Percentiles rank a stretch among this genome's conserved stretches.
Evolutionary conservation across 371 early-diverging fungal species (phyloP).

Genomic region (Syncephalastrum sp.): DNA sequence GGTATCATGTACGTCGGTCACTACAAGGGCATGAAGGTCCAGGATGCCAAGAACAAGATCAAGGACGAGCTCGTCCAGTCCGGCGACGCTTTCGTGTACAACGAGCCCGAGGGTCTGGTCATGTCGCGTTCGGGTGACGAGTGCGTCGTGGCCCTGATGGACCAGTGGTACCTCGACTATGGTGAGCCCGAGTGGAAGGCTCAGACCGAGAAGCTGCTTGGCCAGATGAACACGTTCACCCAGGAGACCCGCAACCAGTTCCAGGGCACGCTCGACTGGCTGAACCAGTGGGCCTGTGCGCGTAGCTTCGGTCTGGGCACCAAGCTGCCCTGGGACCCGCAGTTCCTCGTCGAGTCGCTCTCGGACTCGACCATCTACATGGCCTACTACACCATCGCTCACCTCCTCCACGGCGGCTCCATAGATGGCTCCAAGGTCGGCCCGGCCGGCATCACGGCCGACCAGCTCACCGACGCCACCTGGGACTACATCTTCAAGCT

Average conservation of each 20-base stretch:
- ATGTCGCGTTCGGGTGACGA: constrained; percentile 97
- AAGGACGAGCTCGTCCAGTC: constrained; percentile 70
- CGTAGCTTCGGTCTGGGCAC: constrained; percentile 98
- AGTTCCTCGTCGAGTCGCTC: constrained; percentile 98
- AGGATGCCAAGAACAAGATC: constrained; percentile 91
- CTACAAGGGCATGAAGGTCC: constrained; percentile 80
- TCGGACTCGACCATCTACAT: constrained; percentile 99
- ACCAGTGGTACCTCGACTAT: constrained; percentile 99
- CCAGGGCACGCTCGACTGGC: constrained; percentile 91
- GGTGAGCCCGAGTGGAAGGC: constrained; percentile 93
- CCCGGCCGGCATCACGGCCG: constrained; percentile 77
- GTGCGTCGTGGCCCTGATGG: constrained; percentile 97
- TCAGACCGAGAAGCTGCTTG: constrained; percentile 78
- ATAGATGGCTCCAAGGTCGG: constrained; percentile 86
- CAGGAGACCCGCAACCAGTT: constrained; percentile 91
- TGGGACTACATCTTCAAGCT: constrained; percentile 95
- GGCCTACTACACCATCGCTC: constrained; percentile 99
- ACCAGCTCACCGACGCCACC: constrained; percentile 91
- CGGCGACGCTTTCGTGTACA: constrained; percentile 86
- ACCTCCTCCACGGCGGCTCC: constrained; percentile 90
- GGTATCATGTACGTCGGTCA: constrained; percentile 89
- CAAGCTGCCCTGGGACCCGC: constrained; percentile 96
- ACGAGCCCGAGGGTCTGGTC: constrained; percentile 96
- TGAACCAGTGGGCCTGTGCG: constrained; percentile 99
- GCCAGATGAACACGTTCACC: constrained; percentile 81